These are phyloP conservation scores for Alternaria brassicae DNA, from an alignment of 2,329 filamentous ascomycete genomes.

Conservation along the genomic window DNA sequence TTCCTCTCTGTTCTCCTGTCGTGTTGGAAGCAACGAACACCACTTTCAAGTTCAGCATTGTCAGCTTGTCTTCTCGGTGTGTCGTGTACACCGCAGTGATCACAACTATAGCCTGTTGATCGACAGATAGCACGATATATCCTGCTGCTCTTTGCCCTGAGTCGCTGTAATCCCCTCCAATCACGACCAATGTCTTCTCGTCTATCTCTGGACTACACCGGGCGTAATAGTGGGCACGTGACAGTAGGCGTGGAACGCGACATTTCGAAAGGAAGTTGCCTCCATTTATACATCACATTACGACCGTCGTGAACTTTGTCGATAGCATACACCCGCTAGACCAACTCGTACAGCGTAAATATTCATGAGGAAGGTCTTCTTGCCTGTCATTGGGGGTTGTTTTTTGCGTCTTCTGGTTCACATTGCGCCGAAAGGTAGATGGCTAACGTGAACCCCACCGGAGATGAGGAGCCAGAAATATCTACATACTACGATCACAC, in stretches of 20 bases:
- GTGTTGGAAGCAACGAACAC: neutral
- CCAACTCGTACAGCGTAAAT: neutral
- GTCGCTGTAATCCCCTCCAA: neutral
- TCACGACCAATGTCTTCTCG: neutral
- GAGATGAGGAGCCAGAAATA: conserved; percentile 11
- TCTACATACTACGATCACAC: conserved; percentile 12
- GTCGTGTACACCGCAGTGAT: neutral
- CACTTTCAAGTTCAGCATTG: neutral
- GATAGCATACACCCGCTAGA: neutral
- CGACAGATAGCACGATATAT: neutral
- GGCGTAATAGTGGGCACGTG: neutral
- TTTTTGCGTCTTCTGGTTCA: neutral
- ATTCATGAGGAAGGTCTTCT: neutral
- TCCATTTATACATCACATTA: neutral
- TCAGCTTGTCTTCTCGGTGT: neutral
- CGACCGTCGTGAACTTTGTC: neutral
- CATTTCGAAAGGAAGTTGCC: neutral
- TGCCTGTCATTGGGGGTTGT: neutral
- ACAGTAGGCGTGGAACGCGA: neutral
- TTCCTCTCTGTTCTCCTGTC: neutral
- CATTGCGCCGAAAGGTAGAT: neutral
- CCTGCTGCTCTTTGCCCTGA: neutral
- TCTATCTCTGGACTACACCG: neutral
- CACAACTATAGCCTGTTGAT: neutral
- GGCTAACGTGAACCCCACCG: conserved; percentile 2